Base-by-base conservation (phyloP, 768 basidiomycete species). In the Leccinum sublutescens region DNA sequence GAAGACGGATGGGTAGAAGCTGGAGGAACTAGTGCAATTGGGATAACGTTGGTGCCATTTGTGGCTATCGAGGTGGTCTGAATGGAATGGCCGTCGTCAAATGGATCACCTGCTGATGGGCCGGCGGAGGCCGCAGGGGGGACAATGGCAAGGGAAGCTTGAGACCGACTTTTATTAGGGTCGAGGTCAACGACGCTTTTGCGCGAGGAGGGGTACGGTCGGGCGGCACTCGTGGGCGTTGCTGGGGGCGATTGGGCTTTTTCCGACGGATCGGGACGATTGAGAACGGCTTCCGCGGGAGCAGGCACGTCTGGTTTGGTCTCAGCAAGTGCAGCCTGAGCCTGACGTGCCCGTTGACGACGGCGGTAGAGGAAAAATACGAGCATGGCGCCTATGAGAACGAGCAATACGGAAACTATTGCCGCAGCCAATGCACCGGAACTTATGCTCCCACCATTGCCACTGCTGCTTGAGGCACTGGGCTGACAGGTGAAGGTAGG, bases 1-100 rank as follows among this genome's bases (percentile, higher is more conserved):
- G 72, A 36, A 73, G 76, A 34, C 61, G 71, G 51, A 3, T 61
- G 62, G 21, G 73, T 70, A 11, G 81, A 79, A 21, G 83, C 83
- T 17, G 88, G 83, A 23, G 87, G 75, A 36, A 93, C 87, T 47
- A 93, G 79, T 12, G 91, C 91, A 60, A 93, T 93, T 61, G 91
- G 91, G 58, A 93, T 93, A 63, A 92, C 91, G 64, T 93, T 93
- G 23, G 91, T 89, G 47, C 84, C 83, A 68, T 89, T 87, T 14
- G 90, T 87, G 48, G 84, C 81, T n/a, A 86, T 84, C 10, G 82
- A 81, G 1, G 78, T 77, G 29, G 91, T 93, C 73, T 90, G 88
- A 59, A 93, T 93, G 40, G 91, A 93, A 51, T 88, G 84, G 27
- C 73, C 75, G 66, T 93, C 91, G 47, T 84, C 82, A 73, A 93